Conservation (phyloP, 2,329 filamentous ascomycete genomes). For the Septoria petroselini region DNA sequence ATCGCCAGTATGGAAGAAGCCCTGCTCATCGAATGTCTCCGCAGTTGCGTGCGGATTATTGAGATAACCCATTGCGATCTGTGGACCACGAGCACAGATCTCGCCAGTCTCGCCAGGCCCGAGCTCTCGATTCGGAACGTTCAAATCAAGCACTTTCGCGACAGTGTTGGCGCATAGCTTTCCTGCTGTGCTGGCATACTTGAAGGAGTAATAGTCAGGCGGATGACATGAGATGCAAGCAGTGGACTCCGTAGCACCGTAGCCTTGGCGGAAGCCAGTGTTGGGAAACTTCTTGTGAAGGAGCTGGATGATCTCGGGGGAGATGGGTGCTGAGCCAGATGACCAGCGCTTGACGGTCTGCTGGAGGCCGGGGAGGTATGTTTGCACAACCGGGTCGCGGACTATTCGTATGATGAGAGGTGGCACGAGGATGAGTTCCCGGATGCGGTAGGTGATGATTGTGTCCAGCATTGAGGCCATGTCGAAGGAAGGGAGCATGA, state of each 20-base stretch:
- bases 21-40: conserved; percentile 48
- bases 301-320: conserved; percentile 55
- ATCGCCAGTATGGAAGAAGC: conserved; percentile 59
- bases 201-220: conserved; percentile 54
- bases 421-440: conserved; percentile 57
- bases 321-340: conserved; percentile 59
- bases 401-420: conserved; percentile 60
- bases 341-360: conserved; percentile 52
- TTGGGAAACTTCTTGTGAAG: conserved; percentile 56
- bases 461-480: conserved; percentile 55
- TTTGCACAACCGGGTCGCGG: conserved; percentile 52
- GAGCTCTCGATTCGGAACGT: conserved; percentile 48
- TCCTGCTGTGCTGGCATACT: conserved; percentile 56
- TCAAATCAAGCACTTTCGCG: conserved; percentile 57
- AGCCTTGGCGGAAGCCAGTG: conserved; percentile 63
- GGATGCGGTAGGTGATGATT: conserved; percentile 51
- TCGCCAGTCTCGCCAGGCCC: conserved; percentile 53
- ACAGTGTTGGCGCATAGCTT: conserved; percentile 57
- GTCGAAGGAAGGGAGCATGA: conserved; percentile 62
- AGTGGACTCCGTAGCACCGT: conserved; percentile 67
- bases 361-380: conserved; percentile 53
- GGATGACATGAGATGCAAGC: conserved; percentile 62
- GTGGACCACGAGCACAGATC: conserved; percentile 38
- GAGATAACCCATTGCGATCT: conserved; percentile 42
- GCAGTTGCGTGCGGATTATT: conserved; percentile 35